These are phyloP conservation scores for Penicillium parvum DNA, from an alignment of 495 filamentous ascomycete genomes.

Conservation along the genomic window DNA sequence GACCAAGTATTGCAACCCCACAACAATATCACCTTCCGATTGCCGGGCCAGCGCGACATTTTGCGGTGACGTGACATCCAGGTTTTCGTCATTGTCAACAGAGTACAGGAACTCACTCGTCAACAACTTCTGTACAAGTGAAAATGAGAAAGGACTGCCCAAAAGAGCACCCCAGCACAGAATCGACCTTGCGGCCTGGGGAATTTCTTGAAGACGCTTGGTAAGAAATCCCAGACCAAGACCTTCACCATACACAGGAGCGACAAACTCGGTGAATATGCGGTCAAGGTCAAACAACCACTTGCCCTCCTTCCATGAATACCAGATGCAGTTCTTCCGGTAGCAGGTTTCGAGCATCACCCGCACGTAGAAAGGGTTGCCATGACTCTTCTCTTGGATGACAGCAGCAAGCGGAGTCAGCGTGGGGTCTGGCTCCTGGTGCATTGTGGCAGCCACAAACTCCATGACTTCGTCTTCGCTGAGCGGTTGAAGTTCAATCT, in stretches of 20 bases:
- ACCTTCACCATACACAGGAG: constrained; percentile 69
- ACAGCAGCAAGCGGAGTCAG: constrained; percentile 55
- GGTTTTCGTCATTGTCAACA: constrained; percentile 27
- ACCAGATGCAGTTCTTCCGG: constrained; percentile 81
- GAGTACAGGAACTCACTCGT: constrained; percentile 60
- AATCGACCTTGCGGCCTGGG: constrained; percentile 65
- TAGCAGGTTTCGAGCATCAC: constrained; percentile 89
- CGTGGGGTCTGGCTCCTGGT: constrained; percentile 34
- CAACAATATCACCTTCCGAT: constrained; percentile 54
- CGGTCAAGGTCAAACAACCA: constrained; percentile 85
- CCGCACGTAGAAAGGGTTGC: constrained; percentile 83
- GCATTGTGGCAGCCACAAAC: constrained; percentile 73
- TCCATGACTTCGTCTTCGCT: constrained; percentile 68
- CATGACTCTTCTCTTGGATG: constrained; percentile 74
- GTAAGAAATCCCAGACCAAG: constrained; percentile 76
- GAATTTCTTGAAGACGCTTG: constrained; percentile 69
- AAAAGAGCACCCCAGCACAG: constrained; percentile 82
- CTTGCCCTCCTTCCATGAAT: constrained; percentile 69
- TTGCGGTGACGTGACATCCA: constrained; percentile 32
- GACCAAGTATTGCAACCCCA: constrained; percentile 72
- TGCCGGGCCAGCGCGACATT: constrained; percentile 31
- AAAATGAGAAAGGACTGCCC: constrained; percentile 75
- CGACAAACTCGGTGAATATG: constrained; percentile 76
- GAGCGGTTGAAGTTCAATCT: constrained; percentile 62
- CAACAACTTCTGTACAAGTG: constrained; percentile 70